A percentile compares a stretch with the other conserved stretches of the same genome.
These are phyloP conservation scores for Cladosporium sp. DNA, from an alignment of 2,329 filamentous ascomycete species.

Conservation along the genomic window DNA sequence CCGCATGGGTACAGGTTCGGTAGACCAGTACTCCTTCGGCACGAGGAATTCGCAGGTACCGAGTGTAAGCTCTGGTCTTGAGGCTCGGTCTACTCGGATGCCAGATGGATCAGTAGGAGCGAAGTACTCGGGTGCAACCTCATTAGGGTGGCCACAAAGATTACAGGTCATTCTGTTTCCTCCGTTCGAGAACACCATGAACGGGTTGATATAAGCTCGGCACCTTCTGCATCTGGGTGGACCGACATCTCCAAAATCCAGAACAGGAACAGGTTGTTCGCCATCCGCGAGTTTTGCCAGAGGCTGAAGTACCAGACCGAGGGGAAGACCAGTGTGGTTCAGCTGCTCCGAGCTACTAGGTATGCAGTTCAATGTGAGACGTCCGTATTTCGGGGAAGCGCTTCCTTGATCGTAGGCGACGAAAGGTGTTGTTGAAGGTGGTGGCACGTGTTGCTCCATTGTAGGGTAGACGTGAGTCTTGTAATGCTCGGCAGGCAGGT, in stretches of 20 bases:
- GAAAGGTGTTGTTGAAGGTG: conserved; percentile 81
- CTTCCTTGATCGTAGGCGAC: conserved; percentile 96
- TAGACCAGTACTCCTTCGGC: conserved; percentile 98
- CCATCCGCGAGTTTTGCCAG: conserved; percentile 77
- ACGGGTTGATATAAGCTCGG: conserved; percentile 95
- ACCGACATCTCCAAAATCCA: conserved; percentile 89
- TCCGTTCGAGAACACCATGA: conserved; percentile 93
- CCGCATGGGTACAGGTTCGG: conserved; percentile 79
- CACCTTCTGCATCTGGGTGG: conserved; percentile 90
- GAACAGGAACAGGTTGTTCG: conserved; percentile 79
- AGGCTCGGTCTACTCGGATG: conserved; percentile 78
- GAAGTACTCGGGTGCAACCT: conserved; percentile 88
- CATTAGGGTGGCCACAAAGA: conserved; percentile 95
- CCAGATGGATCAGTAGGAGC: conserved; percentile 84
- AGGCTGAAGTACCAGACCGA: conserved; percentile 85
- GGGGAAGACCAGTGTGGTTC: conserved; percentile 71
- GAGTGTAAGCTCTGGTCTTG: conserved; percentile 80
- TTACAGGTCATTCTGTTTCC: conserved; percentile 98
- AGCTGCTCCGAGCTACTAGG: conserved; percentile 77
- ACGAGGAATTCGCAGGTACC: conserved; percentile 96
- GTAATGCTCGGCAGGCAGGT: conserved; percentile 77
- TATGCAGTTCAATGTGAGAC: conserved; percentile 90
- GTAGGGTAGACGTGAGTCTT: conserved; percentile 86
- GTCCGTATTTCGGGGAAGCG: conserved; percentile 87
- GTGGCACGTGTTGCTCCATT: conserved; percentile 88